Evolutionary conservation across 192 early-diverging fungal genomes (phyloP), one percentile per base, ranked within the genome.

Genomic region (Jimgerdemannia lactiflua): DNA sequence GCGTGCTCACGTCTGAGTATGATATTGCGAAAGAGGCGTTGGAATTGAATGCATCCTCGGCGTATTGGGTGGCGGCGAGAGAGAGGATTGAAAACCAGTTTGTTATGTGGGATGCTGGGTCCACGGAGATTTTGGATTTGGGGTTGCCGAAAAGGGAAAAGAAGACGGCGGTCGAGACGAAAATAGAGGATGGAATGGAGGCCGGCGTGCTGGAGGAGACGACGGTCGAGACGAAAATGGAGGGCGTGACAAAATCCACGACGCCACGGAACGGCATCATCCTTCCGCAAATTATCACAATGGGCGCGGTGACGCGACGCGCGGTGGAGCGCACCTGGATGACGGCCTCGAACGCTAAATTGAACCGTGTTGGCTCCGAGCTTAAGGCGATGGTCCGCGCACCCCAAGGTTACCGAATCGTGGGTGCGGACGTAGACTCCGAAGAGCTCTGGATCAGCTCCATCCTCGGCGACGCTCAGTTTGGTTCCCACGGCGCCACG

Each of bases 371-470:
- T 43, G 98, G 98, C 10, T 96, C 95, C 1, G 98, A 99, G 71
- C 87, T 99, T 43, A 99, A 99, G 75, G 85, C 95, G 4, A 90
- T 92, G 84, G 84, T 99, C 29, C 84, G 89, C 64, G 93, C 96
- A 0, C 98, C 98, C 3, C 43, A 71, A 3, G 96, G 95, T 0
- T 95, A 93, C 79, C 87, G 87, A 44, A 90, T 99, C 82, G 91
- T 98, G 6, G 98, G 98, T 3, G 98, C 98, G 4, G 98, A 99
- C 80, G 98, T 99, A 3, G 98, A 99, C 73, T 93, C 91, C 0
- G 94, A 99, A 76, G 98, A 99, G 82, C 87, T 99, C 39, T 99
- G 98, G 98, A 97, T 99, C 71, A 92, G 95, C 10, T 93, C 94
- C 78, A 74, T 98, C 17, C 90, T 99, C 72, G 96, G 96, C 40